These are phyloP conservation scores for Ophiostoma himal-ulmi DNA, from an alignment of 2,329 filamentous ascomycete genomes.

Conservation along the genomic window DNA sequence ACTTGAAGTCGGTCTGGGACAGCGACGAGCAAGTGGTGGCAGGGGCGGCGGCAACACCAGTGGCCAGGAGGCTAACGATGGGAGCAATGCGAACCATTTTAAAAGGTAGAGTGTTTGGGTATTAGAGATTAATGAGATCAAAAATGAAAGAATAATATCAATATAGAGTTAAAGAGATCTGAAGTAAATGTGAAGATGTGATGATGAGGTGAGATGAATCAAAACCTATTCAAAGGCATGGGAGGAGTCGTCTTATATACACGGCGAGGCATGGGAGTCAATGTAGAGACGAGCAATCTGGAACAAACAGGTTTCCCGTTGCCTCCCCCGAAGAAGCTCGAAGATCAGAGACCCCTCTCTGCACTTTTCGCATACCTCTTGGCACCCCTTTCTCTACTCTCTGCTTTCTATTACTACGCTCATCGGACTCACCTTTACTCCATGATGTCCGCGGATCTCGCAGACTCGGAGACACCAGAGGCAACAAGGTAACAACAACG, in stretches of 20 bases:
- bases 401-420: neutral
- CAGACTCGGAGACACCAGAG: neutral
- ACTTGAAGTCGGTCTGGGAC: conserved; percentile 36
- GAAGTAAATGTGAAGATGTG: neutral
- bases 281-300: neutral
- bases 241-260: neutral
- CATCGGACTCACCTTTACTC: neutral
- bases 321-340: neutral
- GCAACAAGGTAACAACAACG: neutral
- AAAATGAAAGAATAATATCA: neutral
- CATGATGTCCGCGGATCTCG: conserved; percentile 9
- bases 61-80: conserved; percentile 17
- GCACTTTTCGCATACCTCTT: neutral
- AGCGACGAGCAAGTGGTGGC: conserved; percentile 30
- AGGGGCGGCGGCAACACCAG: conserved; percentile 14
- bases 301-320: neutral
- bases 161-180: neutral
- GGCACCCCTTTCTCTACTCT: neutral
- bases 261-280: neutral
- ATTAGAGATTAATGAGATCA: neutral
- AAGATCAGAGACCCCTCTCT: neutral
- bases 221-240: neutral
- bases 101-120: neutral
- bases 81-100: conserved; percentile 20
- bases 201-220: neutral